Evolutionary conservation across 371 early-diverging fungal species (phyloP).

Genomic region (Globomyces sp.): DNA sequence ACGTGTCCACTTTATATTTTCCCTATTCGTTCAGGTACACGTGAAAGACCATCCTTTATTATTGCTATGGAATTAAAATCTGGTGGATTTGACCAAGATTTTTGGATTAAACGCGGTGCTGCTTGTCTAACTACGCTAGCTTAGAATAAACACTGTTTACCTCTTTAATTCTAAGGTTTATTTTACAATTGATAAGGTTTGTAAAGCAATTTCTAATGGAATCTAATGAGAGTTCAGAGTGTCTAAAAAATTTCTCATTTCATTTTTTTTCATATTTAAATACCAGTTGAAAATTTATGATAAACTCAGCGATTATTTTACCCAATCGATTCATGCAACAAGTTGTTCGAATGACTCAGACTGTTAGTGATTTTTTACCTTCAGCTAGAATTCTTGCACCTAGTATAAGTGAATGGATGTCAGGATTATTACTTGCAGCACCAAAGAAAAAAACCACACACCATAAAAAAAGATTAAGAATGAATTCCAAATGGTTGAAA

Average conservation of each 20-base stretch:
- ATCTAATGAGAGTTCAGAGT: no score
- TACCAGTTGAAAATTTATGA: no score
- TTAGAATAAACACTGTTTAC: background rate
- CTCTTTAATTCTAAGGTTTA: no score
- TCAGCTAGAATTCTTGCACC: no score
- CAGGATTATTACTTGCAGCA: slow-evolving; percentile 7
- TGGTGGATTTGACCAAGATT: slow-evolving; percentile 51
- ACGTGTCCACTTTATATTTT: slow-evolving; percentile 56
- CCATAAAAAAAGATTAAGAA: slow-evolving; percentile 11
- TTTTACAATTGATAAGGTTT: no score
- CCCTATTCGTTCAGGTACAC: slow-evolving; percentile 48
- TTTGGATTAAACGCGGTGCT: slow-evolving; percentile 53
- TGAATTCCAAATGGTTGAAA: slow-evolving; percentile 17
- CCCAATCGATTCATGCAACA: no score
- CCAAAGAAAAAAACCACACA: slow-evolving; percentile 22
- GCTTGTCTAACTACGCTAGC: slow-evolving; percentile 40
- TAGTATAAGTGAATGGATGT: background rate
- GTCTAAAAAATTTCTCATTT: no score
- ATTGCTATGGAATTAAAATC: slow-evolving; percentile 51
- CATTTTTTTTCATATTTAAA: no score
- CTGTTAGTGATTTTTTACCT: no score
- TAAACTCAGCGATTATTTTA: no score
- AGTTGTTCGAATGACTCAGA: no score
- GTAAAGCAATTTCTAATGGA: no score
- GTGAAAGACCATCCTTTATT: slow-evolving; percentile 55